Evolutionary conservation across 495 filamentous ascomycete species (phyloP).

Genomic region (Letharia columbiana): DNA sequence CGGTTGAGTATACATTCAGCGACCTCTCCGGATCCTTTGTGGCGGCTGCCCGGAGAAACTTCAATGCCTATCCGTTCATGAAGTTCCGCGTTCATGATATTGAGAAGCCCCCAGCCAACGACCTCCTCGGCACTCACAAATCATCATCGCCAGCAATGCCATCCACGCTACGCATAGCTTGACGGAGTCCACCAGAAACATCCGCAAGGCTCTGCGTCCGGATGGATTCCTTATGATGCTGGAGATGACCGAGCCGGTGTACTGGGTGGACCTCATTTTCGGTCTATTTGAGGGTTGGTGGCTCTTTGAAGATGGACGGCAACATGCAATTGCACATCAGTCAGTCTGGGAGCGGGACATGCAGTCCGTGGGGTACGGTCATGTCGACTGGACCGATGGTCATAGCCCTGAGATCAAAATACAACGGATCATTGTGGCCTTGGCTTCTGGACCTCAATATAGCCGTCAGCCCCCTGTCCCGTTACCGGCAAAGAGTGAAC

Average conservation of each 20-base stretch:
- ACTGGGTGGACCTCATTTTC: slow-evolving; percentile 41
- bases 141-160: slow-evolving; percentile 40
- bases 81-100: slow-evolving; percentile 37
- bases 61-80: slow-evolving; percentile 39
- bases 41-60: slow-evolving; percentile 32
- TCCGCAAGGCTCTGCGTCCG: slow-evolving; percentile 30
- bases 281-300: slow-evolving; percentile 48
- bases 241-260: slow-evolving; percentile 34
- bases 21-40: slow-evolving; percentile 41
- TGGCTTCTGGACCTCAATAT: slow-evolving; percentile 33
- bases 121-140: slow-evolving; percentile 36
- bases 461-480: neutral
- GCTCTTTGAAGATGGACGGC: slow-evolving; percentile 43
- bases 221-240: slow-evolving; percentile 37
- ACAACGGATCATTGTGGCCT: slow-evolving; percentile 39
- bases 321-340: slow-evolving; percentile 34
- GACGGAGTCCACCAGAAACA: slow-evolving; percentile 26
- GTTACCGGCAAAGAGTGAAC: no score
- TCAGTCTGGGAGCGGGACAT: slow-evolving; percentile 34
- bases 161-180: slow-evolving; percentile 43
- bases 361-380: slow-evolving; percentile 36
- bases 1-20: slow-evolving; percentile 44
- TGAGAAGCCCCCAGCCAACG: slow-evolving; percentile 32
- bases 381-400: slow-evolving; percentile 46
- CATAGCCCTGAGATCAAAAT: slow-evolving; percentile 33